These are phyloP conservation scores for Pycnococcus provasolii DNA, from an alignment of 139 green algal species.

Conservation along the genomic window DNA sequence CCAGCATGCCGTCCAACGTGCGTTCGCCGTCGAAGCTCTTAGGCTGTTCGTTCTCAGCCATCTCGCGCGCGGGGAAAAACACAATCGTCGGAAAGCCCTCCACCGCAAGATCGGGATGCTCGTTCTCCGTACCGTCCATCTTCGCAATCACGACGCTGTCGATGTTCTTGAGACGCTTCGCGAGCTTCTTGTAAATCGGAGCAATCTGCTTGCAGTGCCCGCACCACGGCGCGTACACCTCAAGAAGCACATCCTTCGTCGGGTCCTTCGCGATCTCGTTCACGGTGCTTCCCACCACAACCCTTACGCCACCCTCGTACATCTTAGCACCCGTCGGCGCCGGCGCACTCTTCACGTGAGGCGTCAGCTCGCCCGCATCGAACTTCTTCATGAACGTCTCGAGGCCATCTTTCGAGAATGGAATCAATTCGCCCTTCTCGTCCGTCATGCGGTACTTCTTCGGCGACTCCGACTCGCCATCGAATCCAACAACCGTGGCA, in stretches of 20 bases:
- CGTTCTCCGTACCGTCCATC: constrained; percentile 37
- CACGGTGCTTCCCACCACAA: constrained; percentile 63
- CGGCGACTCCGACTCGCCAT: not conserved
- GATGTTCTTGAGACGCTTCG: constrained; percentile 62
- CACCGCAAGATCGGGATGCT: constrained; percentile 14
- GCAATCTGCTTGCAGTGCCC: constrained; percentile 76
- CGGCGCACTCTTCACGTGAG: not conserved
- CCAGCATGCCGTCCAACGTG: no score
- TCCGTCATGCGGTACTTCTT: no score
- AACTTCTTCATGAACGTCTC: not conserved
- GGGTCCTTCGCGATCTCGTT: constrained; percentile 49
- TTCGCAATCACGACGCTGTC: constrained; percentile 38
- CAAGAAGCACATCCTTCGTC: constrained; percentile 8
- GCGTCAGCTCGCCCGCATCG: not conserved
- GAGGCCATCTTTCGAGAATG: no score
- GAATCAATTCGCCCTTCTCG: no score
- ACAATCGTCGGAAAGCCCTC: constrained; percentile 8
- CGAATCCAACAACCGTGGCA: not conserved
- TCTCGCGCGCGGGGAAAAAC: not conserved
- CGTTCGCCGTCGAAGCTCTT: no score
- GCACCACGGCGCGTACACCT: constrained; percentile 72
- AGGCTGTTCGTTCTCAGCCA: no score
- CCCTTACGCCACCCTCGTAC: constrained; percentile 30
- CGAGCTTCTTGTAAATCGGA: constrained; percentile 73
- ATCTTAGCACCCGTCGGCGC: not conserved